A percentile compares a stretch with the other conserved stretches of the same genome.
phyloP scores from a whole-genome alignment of 2,329 filamentous ascomycete species.

The Aspergillus caelatus region DNA sequence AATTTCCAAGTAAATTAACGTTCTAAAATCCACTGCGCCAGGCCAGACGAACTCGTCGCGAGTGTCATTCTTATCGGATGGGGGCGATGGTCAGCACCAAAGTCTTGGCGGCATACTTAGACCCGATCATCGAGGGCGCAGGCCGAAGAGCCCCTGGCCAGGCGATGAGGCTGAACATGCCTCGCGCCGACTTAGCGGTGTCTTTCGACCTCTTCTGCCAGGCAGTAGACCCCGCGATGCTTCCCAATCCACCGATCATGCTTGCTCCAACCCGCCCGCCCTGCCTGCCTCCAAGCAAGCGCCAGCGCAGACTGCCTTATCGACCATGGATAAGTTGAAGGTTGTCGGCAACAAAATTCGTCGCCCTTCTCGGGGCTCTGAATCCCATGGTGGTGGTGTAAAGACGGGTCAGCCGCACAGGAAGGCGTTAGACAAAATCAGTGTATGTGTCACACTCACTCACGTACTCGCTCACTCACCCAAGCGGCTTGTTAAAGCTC shows the following conservation, averaged over 20 bases:
- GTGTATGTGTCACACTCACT: constrained; percentile 12
- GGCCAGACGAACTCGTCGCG: constrained; percentile 15
- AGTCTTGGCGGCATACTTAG: constrained; percentile 14
- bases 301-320: constrained; percentile 2
- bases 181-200: background rate
- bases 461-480: background rate
- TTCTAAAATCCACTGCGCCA: background rate
- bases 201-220: constrained; percentile 1
- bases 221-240: background rate
- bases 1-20: background rate
- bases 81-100: constrained; percentile 13
- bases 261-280: background rate
- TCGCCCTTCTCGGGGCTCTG: constrained; percentile 27
- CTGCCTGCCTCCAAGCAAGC: constrained; percentile 4
- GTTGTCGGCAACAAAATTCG: constrained; percentile 29
- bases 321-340: constrained; percentile 32
- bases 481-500: background rate
- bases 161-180: constrained; percentile 13
- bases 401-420: constrained; percentile 21
- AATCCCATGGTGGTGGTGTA: constrained; percentile 19
- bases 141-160: constrained; percentile 6
- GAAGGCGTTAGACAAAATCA: constrained; percentile 18
- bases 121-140: background rate
- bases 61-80: constrained; percentile 16
- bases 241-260: constrained; percentile 1